These are phyloP conservation scores for Trypanosoma mega DNA, from an alignment of 208 protist genomes.

Conservation along the genomic window DNA sequence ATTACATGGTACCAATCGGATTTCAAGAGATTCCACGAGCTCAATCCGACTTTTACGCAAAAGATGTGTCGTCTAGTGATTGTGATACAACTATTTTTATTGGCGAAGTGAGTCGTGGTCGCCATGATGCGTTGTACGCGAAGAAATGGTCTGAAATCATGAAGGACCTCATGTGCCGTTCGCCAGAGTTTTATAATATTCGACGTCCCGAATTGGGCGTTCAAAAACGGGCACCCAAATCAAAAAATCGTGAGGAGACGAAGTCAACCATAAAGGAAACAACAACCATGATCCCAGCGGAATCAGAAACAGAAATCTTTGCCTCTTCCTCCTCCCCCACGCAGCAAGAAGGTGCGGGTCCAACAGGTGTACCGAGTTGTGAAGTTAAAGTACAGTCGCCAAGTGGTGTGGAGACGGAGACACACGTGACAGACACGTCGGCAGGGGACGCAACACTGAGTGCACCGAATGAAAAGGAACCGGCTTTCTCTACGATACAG, in stretches of 20 bases:
- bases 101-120: conserved; percentile 85
- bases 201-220: conserved; percentile 82
- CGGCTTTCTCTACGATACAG: not conserved
- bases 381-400: too few relatives aligned
- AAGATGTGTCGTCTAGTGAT: conserved; percentile 33
- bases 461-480: not conserved
- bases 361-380: too few relatives aligned
- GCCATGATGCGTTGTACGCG: conserved; percentile 84
- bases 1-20: conserved; percentile 92
- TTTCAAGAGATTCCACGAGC: conserved; percentile 83
- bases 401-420: too few relatives aligned
- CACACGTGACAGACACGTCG: too few relatives aligned
- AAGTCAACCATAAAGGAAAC: not conserved
- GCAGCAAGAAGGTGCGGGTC: too few relatives aligned
- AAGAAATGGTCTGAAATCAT: conserved; percentile 80
- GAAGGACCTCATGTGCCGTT: conserved; percentile 76
- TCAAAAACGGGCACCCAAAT: conserved; percentile 47
- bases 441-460: too few relatives aligned
- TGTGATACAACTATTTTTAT: conserved; percentile 89
- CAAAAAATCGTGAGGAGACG: conserved; percentile 22
- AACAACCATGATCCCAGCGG: not conserved
- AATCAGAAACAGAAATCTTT: conserved; percentile 3
- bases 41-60: conserved; percentile 70
- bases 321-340: too few relatives aligned
- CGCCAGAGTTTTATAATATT: conserved; percentile 88